phyloP scores from a whole-genome alignment of 2,329 filamentous ascomycete genomes.

The Phaeoacremonium minimum region DNA sequence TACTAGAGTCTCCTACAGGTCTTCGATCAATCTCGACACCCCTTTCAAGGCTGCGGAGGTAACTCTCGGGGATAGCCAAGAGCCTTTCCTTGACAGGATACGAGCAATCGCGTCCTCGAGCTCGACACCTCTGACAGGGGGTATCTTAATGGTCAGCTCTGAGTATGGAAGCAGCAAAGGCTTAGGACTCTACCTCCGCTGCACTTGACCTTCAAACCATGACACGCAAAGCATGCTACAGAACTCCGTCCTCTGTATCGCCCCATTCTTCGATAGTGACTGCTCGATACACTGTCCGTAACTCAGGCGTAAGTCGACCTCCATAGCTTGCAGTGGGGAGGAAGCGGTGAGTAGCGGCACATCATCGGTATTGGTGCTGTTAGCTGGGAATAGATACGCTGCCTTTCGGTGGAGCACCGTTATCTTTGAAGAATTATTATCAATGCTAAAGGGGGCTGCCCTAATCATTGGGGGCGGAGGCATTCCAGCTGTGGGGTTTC shows the following conservation, averaged over 20 bases:
- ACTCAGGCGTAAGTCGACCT: too few species aligned
- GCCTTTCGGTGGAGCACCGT: too few species aligned
- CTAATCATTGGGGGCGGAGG: too few species aligned
- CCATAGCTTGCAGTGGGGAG: too few species aligned
- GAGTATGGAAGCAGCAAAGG: neutral
- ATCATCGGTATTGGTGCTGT: too few species aligned
- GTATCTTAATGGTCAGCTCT: neutral
- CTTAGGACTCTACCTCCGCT: slow-evolving; percentile 9
- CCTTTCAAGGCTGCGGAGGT: slow-evolving; percentile 9
- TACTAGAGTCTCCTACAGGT: neutral
- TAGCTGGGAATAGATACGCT: too few species aligned
- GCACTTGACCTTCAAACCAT: slow-evolving; percentile 13
- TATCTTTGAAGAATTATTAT: too few species aligned
- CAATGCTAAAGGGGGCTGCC: too few species aligned
- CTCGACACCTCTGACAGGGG: slow-evolving; percentile 7
- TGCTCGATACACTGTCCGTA: neutral
- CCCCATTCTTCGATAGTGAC: neutral
- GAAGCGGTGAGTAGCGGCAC: too few species aligned
- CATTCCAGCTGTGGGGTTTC: too few species aligned
- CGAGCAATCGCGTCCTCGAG: slow-evolving; percentile 3
- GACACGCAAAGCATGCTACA: slow-evolving; percentile 11
- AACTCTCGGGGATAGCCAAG: slow-evolving; percentile 9
- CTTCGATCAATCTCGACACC: neutral
- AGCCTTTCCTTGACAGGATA: slow-evolving; percentile 11
- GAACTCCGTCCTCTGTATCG: slow-evolving; percentile 8